Evolutionary conservation across 176 grass and related monocot genomes (phyloP), one percentile per base, ranked within the genome.

Genomic region (Aegilops tauschii): DNA sequence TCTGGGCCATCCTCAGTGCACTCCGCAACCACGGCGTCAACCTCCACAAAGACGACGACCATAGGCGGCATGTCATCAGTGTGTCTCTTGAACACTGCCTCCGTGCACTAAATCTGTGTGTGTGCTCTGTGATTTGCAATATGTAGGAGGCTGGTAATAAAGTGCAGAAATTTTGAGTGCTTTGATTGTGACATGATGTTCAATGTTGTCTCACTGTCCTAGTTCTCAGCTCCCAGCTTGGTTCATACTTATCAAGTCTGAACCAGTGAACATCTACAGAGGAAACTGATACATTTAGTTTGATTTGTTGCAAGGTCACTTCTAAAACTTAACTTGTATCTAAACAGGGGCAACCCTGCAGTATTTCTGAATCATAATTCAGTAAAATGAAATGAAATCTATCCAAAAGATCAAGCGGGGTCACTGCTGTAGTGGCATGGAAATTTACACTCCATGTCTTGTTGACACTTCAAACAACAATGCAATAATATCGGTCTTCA

Each of bases 1-100:
- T 52, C 49, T 52, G 90, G 91, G 90, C 93, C 61, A 70, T 98
- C 77, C 80, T 98, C 73, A 89, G 92, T 56, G 93, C 91, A 1
- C 87, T 98, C 28, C 83, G 88, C 10, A 56, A 45, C 18, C 84
- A 88, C 27, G 90, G 90, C 3, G 86, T 98, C 28, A 91, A 98
- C 81, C 91, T 95, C 31, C 78, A 97, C 9, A 72, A 87, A 1
- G 85, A 85, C 5, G 85, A 52, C 16, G 87, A 87, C 36, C 68
- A 87, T 4, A 84, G 89, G 76, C 45, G 10, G 6, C 85, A 87
- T 54, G 81, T 84, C 37, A 79, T 14, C 65, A 66, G 18, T 8
- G 23, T 49, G 45, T 49, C 45, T 49, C 45, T 49, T 49, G 45
- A 49, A 49, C 12, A 21, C 7, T n/a, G 21, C 20, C n/a, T 62